A percentile compares a stretch with the other conserved stretches of the same genome.
Conservation (phyloP, 2,329 filamentous ascomycete genomes). For the Calonectria honghensis region DNA sequence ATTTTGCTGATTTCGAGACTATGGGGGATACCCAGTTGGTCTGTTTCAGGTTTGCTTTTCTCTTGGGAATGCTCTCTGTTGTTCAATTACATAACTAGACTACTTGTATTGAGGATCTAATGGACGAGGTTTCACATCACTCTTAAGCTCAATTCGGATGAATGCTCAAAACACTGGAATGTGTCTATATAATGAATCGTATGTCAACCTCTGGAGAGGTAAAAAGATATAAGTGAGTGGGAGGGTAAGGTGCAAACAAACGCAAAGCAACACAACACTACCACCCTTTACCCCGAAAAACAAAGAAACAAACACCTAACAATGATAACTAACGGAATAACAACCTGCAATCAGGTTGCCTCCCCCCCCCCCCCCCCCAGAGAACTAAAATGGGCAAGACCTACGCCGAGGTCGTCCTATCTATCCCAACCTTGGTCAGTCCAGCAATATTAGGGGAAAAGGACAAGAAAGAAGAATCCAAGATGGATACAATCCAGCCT, state of each 20-base stretch:
- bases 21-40: not conserved
- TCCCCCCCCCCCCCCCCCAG: not conserved
- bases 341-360: not conserved
- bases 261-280: not conserved
- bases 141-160: not conserved
- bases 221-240: not conserved
- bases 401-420: not conserved
- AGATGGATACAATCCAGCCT: not conserved
- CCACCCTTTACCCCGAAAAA: not conserved
- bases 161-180: not conserved
- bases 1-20: slow-evolving; percentile 1
- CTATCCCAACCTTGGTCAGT: not conserved
- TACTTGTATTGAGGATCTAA: slow-evolving; percentile 15
- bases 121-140: not conserved
- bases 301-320: not conserved
- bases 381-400: not conserved
- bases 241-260: not conserved
- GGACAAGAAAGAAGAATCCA: not conserved
- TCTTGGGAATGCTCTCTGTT: slow-evolving; percentile 25
- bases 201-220: not conserved
- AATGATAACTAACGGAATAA: not conserved
- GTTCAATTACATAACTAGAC: slow-evolving; percentile 9
- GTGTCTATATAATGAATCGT: not conserved
- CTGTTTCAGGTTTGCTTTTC: not conserved
- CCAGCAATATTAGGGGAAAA: not conserved